Base-by-base conservation (phyloP, 306 rosid species). In the Cucurbita argyrosperma region DNA sequence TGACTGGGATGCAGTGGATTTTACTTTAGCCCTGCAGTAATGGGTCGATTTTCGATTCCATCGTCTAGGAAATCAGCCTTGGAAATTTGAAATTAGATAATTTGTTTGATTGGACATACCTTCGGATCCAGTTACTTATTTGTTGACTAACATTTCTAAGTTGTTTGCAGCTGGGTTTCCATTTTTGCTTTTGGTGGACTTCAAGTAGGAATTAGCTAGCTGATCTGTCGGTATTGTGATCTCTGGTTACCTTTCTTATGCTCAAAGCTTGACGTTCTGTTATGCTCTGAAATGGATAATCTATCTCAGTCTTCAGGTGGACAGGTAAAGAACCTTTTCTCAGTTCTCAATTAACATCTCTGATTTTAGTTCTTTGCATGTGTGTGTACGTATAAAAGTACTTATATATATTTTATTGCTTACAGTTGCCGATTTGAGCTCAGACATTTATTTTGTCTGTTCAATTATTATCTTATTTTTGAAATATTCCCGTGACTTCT, bases 261-360 rank as follows among this genome's bases (percentile, higher is more conserved):
- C 74, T 26, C 39, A 30, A 49, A 50, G 74, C 43, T 70, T 50
- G 57, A 71, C 62, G 47, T 69, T 74, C 40, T 80, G 74, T 51
- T 83, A 85, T 85, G 79, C 43, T 74, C 77, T 74, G 80, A 59
- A 66, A 92, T 90, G 97, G 92, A 89, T 8, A 85, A 80, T 83
- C 85, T 87, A 47, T 77, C 97, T 77, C 96, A 88, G 86, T 79
- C 96, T 56, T 77, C 96, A 9, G 66, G 80, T 63, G 84, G 87
- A 77, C 98, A 90, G 98, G 98, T 93, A 83, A 49, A 19, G 14
- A 39, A 46, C 71, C 71, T 69, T 57, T 40, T 55, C 46, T 50
- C 35, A 42, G 15, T 46, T 10, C 57, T 68, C 42, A 19, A 13
- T 21, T 10, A 38, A 10, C 72, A 45, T 45, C 73, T 23, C 42